Base-by-base conservation (phyloP, 495 filamentous ascomycete genomes). In the Lichina pygmaea region DNA sequence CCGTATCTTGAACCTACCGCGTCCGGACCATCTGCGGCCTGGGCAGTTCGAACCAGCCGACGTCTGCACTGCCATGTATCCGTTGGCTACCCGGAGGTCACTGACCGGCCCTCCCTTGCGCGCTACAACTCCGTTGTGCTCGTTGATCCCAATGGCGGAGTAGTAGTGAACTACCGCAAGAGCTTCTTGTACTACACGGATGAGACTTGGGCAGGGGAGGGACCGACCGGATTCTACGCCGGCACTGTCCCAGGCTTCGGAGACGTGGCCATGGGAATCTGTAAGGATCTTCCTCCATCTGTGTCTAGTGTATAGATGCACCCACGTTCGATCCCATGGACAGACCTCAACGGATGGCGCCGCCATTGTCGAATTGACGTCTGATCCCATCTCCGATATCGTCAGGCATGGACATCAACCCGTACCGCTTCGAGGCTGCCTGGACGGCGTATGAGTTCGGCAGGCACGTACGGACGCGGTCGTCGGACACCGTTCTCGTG, bases 131-230 rank as follows among this genome's bases (percentile, higher is more conserved):
- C 82, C 7, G 72, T 79, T 24, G 69, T 94, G 41, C 67, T 84
- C 10, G 75, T 94, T n/a, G 72, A 75, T 48, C 64, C 71, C 9
- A 56, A 65, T 0, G 89, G 91, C 11, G 63, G 77, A 41, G 70
- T 78, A 0, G 55, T 93, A 34, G 69, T 67, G 37, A 79, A 93
- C 61, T 93, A 93, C 58, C 77, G 89, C 51, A 97, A 97, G 57
- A 66, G 65, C 17, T 86, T 86, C 51, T 68, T 97, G 46, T 95
- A 86, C 58, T 81, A 80, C 60, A 89, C 83, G 0, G 86, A 95
- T 54, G 83, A 84, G 54, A 80, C 74, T 0, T 97, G 89, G 89
- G 84, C 86, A 0, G 57, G 66, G 2, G 86, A 93, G 60, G 81
- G 82, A 9, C 55, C 59, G 15, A 60, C 63, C 6, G 75, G 76